Conservation (phyloP, 768 basidiomycete genomes). For the Macrolepiota fuliginosa region DNA sequence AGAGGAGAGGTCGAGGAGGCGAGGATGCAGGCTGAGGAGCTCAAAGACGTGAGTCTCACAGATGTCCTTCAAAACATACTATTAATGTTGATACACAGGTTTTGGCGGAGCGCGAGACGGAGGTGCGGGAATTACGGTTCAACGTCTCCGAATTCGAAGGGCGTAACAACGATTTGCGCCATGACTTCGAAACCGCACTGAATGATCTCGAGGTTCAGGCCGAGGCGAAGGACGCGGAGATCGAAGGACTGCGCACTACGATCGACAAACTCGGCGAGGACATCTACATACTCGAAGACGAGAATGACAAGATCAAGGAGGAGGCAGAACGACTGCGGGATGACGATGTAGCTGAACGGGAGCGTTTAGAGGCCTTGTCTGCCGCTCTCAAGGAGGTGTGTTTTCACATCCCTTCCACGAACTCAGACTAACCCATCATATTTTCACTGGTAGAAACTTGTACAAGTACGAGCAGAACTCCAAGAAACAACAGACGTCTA, state of each 20-base stretch:
- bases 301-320: constrained; percentile 36
- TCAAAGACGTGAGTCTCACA: constrained; percentile 59
- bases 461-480: constrained; percentile 59
- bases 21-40: constrained; percentile 74
- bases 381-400: constrained; percentile 79
- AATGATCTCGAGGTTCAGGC: constrained; percentile 77
- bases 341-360: constrained; percentile 71
- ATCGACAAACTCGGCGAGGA: constrained; percentile 80
- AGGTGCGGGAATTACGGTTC: constrained; percentile 71
- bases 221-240: constrained; percentile 77
- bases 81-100: constrained; percentile 41
- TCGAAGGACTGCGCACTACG: constrained; percentile 69
- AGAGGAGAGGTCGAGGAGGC: constrained; percentile 84
- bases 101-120: constrained; percentile 75
- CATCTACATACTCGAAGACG: constrained; percentile 84
- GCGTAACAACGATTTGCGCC: constrained; percentile 64
- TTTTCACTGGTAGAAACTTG: constrained; percentile 57
- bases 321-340: constrained; percentile 42
- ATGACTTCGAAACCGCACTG: constrained; percentile 72
- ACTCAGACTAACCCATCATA: neutral
- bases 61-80: neutral
- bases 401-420: neutral
- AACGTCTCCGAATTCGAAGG: constrained; percentile 75
- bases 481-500: constrained; percentile 64
- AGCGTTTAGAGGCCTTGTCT: constrained; percentile 63